phyloP scores from a whole-genome alignment of 2,329 filamentous ascomycete genomes.

The Fusarium caatingaense region DNA sequence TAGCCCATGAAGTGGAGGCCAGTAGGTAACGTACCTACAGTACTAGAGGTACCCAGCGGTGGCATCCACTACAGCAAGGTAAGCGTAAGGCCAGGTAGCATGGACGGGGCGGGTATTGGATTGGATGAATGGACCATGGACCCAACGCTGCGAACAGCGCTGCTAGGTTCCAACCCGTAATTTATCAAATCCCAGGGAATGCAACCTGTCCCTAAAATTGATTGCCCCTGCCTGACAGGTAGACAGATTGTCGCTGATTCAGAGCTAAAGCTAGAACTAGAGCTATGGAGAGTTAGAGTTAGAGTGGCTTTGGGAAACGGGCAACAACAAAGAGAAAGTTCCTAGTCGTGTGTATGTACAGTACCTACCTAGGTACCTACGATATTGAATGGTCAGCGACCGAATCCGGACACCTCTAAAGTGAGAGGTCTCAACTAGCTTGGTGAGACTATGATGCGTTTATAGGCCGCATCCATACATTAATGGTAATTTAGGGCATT shows the following conservation, averaged over 20 bases:
- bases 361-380: too few species aligned
- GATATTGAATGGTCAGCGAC: slow-evolving; percentile 15
- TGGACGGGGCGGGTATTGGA: neutral
- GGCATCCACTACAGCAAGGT: slow-evolving; percentile 17
- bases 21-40: neutral
- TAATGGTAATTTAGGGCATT: neutral
- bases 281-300: neutral
- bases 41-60: slow-evolving; percentile 21
- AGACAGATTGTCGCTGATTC: neutral
- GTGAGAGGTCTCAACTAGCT: slow-evolving; percentile 10
- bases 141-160: slow-evolving; percentile 21
- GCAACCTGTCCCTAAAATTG: slow-evolving; percentile 45
- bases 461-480: slow-evolving; percentile 6
- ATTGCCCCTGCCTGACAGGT: neutral
- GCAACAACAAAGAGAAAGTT: slow-evolving; percentile 36
- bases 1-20: slow-evolving; percentile 9
- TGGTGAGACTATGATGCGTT: slow-evolving; percentile 15
- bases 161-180: slow-evolving; percentile 22
- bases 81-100: slow-evolving; percentile 27
- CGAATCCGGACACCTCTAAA: slow-evolving; percentile 30
- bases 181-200: slow-evolving; percentile 40
- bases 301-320: slow-evolving; percentile 25
- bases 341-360: slow-evolving; percentile 8
- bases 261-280: neutral
- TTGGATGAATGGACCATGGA: neutral